A percentile compares a stretch with the other conserved stretches of the same genome.
Conservation (phyloP, 768 basidiomycete genomes). For the Royoungia palumana region DNA sequence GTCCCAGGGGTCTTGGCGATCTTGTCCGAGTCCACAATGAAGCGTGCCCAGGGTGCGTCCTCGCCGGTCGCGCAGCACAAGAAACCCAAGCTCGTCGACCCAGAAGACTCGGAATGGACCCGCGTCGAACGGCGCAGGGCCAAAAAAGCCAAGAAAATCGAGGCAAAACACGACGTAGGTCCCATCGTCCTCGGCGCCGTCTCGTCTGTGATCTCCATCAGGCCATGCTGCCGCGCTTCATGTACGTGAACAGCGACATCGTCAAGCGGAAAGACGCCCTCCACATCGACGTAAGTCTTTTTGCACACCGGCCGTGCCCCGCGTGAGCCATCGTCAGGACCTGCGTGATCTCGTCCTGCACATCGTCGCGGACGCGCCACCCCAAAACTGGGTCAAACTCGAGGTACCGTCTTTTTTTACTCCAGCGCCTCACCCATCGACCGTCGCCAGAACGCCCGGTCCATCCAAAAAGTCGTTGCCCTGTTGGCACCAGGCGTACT, state of each 20-base stretch:
- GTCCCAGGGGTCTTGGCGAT: conserved; percentile 1
- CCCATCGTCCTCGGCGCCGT: neutral
- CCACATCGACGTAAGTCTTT: conserved; percentile 67
- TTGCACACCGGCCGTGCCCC: neutral
- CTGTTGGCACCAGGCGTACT: conserved; percentile 87
- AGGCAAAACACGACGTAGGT: conserved; percentile 61
- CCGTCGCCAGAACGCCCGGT: conserved; percentile 57
- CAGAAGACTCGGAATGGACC: conserved; percentile 47
- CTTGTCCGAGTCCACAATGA: conserved; percentile 26
- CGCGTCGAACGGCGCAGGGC: conserved; percentile 70
- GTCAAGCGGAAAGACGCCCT: conserved; percentile 67
- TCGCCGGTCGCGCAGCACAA: conserved; percentile 31
- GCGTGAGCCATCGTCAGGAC: conserved; percentile 49
- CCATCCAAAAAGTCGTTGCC: conserved; percentile 74
- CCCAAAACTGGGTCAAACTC: conserved; percentile 81
- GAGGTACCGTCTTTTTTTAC: conserved; percentile 45
- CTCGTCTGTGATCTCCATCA: neutral
- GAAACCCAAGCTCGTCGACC: conserved; percentile 41
- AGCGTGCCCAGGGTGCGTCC: conserved; percentile 28
- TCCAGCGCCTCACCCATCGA: neutral
- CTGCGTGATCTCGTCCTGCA: conserved; percentile 84
- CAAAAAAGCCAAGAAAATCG: conserved; percentile 62
- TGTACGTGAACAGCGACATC: conserved; percentile 80
- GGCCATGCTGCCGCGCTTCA: conserved; percentile 56
- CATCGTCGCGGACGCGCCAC: conserved; percentile 76